Evolutionary conservation across 2,329 filamentous ascomycete species (phyloP).

Genomic region (Metarhizium rileyi): DNA sequence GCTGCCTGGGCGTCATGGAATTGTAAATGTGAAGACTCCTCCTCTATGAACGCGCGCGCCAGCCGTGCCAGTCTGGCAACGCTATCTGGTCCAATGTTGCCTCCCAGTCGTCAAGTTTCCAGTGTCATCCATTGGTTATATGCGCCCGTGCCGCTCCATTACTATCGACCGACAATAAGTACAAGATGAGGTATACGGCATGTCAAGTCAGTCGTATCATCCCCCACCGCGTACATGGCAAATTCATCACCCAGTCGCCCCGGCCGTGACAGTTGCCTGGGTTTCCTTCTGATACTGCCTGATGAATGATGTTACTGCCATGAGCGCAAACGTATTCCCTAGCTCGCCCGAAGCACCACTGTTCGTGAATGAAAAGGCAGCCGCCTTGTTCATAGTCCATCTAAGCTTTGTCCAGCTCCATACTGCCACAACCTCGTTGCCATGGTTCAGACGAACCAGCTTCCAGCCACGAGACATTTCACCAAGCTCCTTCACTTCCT

Average conservation of each 20-base stretch:
- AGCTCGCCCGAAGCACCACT: conserved; percentile 27
- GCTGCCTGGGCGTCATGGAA: too few species aligned
- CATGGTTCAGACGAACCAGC: conserved; percentile 19
- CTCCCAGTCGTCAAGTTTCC: too few species aligned
- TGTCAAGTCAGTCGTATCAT: too few species aligned
- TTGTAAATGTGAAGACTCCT: too few species aligned
- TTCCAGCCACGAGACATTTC: conserved; percentile 28
- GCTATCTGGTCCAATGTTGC: too few species aligned
- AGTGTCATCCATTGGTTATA: too few species aligned
- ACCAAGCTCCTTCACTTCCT: conserved; percentile 23
- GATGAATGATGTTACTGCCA: conserved; percentile 28
- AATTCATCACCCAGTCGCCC: background rate
- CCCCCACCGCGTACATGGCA: too few species aligned
- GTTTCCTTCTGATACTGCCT: conserved; percentile 8
- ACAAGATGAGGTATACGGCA: too few species aligned
- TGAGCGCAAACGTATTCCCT: conserved; percentile 32
- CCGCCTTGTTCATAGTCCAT: conserved; percentile 16
- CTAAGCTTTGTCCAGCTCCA: conserved; percentile 15
- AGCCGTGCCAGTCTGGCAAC: too few species aligned
- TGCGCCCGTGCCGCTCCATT: too few species aligned
- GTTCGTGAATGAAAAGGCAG: conserved; percentile 30
- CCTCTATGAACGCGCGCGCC: too few species aligned
- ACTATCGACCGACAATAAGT: too few species aligned
- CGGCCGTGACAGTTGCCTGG: conserved; percentile 1
- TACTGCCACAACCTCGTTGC: conserved; percentile 33